These are phyloP conservation scores for Sequoia sempervirens DNA, from an alignment of 75 land plant genomes.

Conservation along the genomic window DNA sequence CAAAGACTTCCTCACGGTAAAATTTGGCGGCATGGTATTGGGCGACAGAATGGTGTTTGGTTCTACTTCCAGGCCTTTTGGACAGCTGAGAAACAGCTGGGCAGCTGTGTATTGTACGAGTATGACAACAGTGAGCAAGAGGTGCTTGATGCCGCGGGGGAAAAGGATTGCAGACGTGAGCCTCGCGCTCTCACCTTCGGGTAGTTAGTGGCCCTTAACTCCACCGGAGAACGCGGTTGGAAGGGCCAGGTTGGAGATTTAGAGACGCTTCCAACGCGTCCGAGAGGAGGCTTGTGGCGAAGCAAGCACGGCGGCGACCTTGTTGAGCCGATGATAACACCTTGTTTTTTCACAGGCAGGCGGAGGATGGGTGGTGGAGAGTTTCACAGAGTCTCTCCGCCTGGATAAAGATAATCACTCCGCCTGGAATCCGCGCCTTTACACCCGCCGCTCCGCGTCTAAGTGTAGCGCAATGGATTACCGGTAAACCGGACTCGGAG, in stretches of 20 bases:
- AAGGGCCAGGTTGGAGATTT: slow-evolving; percentile 32
- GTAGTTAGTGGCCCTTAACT: too few species aligned
- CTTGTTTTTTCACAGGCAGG: slow-evolving; percentile 66
- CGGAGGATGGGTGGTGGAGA: slow-evolving; percentile 70
- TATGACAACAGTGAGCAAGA: too few species aligned
- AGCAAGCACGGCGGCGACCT: slow-evolving; percentile 83
- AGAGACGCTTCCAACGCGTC: slow-evolving; percentile 33
- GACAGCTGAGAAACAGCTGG: neutral
- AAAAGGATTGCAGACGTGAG: too few species aligned
- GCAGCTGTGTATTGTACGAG: neutral
- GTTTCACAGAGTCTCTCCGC: slow-evolving; percentile 42
- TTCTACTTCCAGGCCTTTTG: too few species aligned
- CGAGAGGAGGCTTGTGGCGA: slow-evolving; percentile 43
- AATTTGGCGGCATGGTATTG: neutral
- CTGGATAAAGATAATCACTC: slow-evolving; percentile 58
- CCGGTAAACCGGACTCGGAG: slow-evolving; percentile 40
- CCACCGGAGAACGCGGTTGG: too few species aligned
- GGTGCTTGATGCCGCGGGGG: too few species aligned
- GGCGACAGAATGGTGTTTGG: neutral
- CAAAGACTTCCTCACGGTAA: too few species aligned
- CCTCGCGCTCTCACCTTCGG: too few species aligned
- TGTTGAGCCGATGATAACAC: slow-evolving; percentile 73
- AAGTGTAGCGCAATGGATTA: slow-evolving; percentile 41
- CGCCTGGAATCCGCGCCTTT: slow-evolving; percentile 82
- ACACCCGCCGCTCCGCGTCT: slow-evolving; percentile 59